A percentile compares a stretch with the other conserved stretches of the same genome.
phyloP scores from a whole-genome alignment of 495 filamentous ascomycete species.

The Collariella sp. region DNA sequence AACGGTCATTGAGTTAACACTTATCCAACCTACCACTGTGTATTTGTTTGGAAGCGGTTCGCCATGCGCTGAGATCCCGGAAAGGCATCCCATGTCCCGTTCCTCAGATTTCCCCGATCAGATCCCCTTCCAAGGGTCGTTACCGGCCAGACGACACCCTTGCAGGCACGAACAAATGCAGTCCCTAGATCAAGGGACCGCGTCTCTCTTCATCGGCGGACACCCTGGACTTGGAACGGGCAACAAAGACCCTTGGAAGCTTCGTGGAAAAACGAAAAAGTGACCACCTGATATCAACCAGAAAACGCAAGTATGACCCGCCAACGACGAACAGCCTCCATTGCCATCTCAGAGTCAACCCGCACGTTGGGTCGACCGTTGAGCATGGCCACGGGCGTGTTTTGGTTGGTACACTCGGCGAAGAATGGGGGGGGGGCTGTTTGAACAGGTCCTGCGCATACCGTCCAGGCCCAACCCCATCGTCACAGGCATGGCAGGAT shows the following conservation, averaged over 20 bases:
- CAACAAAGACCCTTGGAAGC: conserved; percentile 22
- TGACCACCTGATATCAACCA: background rate
- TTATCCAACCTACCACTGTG: conserved; percentile 10
- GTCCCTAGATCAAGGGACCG: conserved; percentile 20
- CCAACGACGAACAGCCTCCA: background rate
- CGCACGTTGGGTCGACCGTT: background rate
- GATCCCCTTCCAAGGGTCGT: conserved; percentile 28
- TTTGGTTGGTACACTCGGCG: background rate
- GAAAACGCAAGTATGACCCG: background rate
- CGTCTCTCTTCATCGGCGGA: conserved; percentile 5
- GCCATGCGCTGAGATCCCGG: conserved; percentile 8
- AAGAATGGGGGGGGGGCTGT: background rate
- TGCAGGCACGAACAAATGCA: conserved; percentile 23
- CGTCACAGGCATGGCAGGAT: conserved; percentile 6
- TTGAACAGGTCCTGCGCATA: background rate
- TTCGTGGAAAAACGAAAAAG: background rate
- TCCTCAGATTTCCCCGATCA: conserved; percentile 26
- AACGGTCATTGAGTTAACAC: conserved; percentile 10
- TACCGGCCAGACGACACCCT: conserved; percentile 31
- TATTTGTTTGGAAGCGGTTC: conserved; percentile 8
- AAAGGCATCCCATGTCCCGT: conserved; percentile 24
- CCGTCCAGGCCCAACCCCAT: conserved; percentile 5
- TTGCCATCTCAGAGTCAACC: background rate
- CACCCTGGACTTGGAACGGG: conserved; percentile 2
- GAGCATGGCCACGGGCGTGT: background rate